Base-by-base conservation (phyloP, 169 alveolate genomes). In the Plasmodium berghei region DNA sequence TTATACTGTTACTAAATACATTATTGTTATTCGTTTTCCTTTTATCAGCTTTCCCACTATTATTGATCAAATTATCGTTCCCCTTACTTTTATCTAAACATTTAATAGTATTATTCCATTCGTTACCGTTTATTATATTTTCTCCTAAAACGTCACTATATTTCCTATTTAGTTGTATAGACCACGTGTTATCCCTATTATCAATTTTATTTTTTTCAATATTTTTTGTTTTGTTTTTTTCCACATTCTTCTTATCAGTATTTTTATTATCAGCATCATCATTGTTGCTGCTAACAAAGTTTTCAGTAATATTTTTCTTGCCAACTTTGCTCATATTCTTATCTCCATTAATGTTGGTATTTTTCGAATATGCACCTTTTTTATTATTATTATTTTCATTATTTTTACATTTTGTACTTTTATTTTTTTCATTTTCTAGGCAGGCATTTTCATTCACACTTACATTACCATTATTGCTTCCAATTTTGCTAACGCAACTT, bases 391-490 rank as follows among this genome's bases (percentile, higher is more conserved):
- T 74, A 63, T 58, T 54, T 26, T 75, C 89, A 20, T 24, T 54
- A 28, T 75, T 75, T 56, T 75, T 75, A 2, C 24, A 48, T 58
- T 77, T 77, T 10, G 5, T 20, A 42, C 54, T 77, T 77, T 77
- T 77, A 56, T 26, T 58, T 45, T 77, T 77, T 20, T 77, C 89
- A 12, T 56, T 77, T 10, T 77, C 89, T 9, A 63, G 45, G 42
- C 16, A 63, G 3, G 45, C 16, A 4, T 34, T 34, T 34, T 34
- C 42, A 34, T 34, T 34, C 42, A 34, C 8, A 34, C 42, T 34
- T 52, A 14, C 40, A 9, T 63, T 75, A 14, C 20, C 34, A 56
- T 9, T 20, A 22, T 58, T 54, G 5, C 34, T 18, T 28, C 46
- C 66, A 16, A 63, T 56, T 12, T 64, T 58, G 26, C 66, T 77